Base-by-base conservation (phyloP, 2,329 filamentous ascomycete genomes). In the Ceratocystiopsis minuta region DNA sequence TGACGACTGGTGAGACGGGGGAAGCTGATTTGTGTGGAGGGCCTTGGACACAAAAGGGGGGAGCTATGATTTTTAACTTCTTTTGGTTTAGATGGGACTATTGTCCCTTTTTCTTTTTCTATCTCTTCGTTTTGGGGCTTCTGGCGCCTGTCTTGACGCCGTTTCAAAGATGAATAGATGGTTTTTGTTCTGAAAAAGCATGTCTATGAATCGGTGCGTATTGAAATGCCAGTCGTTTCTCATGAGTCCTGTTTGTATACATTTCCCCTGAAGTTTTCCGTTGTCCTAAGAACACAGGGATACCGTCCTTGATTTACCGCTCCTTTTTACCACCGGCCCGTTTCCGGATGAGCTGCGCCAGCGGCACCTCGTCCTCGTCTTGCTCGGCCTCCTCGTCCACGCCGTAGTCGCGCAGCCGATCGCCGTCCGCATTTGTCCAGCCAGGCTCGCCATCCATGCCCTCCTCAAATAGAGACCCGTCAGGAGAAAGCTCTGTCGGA, bases 371-470 rank as follows among this genome's bases (percentile, higher is more conserved):
- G 50, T 86, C 68, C 15, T 50, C 43, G 18, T 48, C 53, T 28
- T 52, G 53, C 43, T 85, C 78, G 0, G 68, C 70, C 14, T 82
- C 79, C 52, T 85, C 80, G 50, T 88, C 83, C 0, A 90, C 81
- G 2, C 83, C 83, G 53, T 78, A 90, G 52, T 90, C 83, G 36
- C 70, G 66, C 39, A 90, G 59, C 32, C 74, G 65, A 53, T 88
- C 80, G 2, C 82, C 83, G 41, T 88, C 81, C 0, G 72, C 67
- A 49, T 87, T 88, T 0, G 67, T 73, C 82, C 82, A 90, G 6
- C 63, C 69, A 36, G 68, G 67, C 51, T 72, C 65, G 6, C 68
- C 71, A 48, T 66, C 63, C 36, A 55, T 49, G 4, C 55, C 51
- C 6, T 55, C 48, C 34, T 55, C 52, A n/a, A n/a, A n/a, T n/a